A percentile compares a stretch with the other conserved stretches of the same genome.
These are phyloP conservation scores for Chytriomyces confervae DNA, from an alignment of 192 early-diverging fungal genomes.

Conservation along the genomic window DNA sequence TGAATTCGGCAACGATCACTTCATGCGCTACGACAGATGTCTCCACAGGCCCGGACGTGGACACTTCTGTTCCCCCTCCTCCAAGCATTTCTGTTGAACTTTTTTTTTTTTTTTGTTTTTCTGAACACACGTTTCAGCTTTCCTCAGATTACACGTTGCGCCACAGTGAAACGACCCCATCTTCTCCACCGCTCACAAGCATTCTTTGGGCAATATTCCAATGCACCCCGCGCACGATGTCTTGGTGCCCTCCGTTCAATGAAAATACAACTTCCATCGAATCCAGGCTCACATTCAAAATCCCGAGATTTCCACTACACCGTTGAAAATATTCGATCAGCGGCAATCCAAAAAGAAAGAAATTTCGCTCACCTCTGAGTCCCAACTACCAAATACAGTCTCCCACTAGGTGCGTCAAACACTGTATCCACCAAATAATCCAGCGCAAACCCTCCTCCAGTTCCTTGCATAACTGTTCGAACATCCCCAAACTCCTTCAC, in stretches of 20 bases:
- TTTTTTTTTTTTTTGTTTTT: not conserved
- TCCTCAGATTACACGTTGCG: constrained; percentile 25
- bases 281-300: constrained; percentile 81
- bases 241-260: constrained; percentile 81
- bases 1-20: no score
- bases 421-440: constrained; percentile 87
- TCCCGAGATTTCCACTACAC: constrained; percentile 71
- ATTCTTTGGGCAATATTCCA: constrained; percentile 60
- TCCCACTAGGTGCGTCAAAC: constrained; percentile 69
- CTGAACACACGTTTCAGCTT: not conserved
- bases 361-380: constrained; percentile 58
- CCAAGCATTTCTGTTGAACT: not conserved
- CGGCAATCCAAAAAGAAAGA: not conserved
- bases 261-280: constrained; percentile 77
- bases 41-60: not conserved
- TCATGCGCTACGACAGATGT: not conserved
- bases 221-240: constrained; percentile 78
- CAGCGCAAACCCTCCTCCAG: constrained; percentile 34
- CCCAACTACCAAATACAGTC: constrained; percentile 84
- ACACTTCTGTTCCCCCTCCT: not conserved
- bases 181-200: constrained; percentile 30
- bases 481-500: constrained; percentile 79
- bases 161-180: constrained; percentile 71
- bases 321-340: not conserved
- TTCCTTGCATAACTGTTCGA: constrained; percentile 40